Base-by-base conservation (phyloP, 768 basidiomycete species). In the Psilocybe subaeruginosa region DNA sequence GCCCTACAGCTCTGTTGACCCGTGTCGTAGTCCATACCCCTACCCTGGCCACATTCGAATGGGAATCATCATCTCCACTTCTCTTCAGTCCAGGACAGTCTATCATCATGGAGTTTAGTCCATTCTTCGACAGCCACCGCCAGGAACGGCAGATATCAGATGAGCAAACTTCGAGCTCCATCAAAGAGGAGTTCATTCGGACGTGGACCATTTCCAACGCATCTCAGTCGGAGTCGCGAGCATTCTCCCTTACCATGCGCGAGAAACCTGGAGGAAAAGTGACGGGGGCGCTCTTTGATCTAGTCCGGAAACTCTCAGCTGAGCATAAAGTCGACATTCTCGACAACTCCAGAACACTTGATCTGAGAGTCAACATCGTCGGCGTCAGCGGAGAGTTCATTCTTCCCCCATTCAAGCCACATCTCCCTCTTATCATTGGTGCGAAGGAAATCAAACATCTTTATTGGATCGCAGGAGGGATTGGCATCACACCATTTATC, bases 401-500 rank as follows among this genome's bases (percentile, higher is more conserved):
- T 7, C 72, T 85, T 19, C 61, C 64, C 33, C 35, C 48, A 12
- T 33, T 56, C 27, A 43, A 39, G 11, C 31, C 16, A 14, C 14
- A 33, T 29, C 37, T 14, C 19, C 55, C 67, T 27, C 33, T 57
- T 16, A 33, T 35, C 17, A 56, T 23, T 4, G 12, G 63, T 9
- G 19, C 11, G 41, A 43, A 37, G 29, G 48, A 50, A 46, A 47
- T 29, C 61, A 8, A 68, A 60, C 58, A 74, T 37, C 65, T 85
- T 30, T 70, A 87, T 27, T 88, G 85, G 85, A 71, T 85, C 17
- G 86, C 85, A 0, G 87, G 85, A 27, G 87, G 87, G 0, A 88
- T 89, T 45, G 87, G 88, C 3, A 50, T 89, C 23, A 89, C 88
- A 12, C 87, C 86, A 0, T 89, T 85, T 70, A 66, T 89, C n/a